phyloP scores from a whole-genome alignment of 2,329 filamentous ascomycete genomes.

The Samsoniella hepiali region DNA sequence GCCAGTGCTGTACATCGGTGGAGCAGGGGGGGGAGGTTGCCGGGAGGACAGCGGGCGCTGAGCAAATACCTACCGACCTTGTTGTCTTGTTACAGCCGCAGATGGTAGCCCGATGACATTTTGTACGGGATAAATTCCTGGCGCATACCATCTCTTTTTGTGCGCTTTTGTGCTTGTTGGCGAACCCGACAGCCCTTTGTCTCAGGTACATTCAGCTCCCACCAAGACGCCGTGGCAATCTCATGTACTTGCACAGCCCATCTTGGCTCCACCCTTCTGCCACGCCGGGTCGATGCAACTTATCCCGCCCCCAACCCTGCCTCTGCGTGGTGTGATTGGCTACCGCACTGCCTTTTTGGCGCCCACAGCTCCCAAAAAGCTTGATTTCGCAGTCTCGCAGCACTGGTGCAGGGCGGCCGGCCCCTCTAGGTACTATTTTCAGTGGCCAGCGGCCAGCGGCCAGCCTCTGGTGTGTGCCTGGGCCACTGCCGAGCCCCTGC shows the following conservation, averaged over 20 bases:
- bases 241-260: conserved; percentile 16
- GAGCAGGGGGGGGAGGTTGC: not conserved
- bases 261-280: conserved; percentile 4
- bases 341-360: not conserved
- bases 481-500: not conserved
- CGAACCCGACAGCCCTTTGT: not conserved
- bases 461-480: not conserved
- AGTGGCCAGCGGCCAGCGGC: not conserved
- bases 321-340: conserved; percentile 3
- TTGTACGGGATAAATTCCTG: too few relatives aligned
- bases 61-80: not conserved
- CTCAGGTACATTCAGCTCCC: not conserved
- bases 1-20: not conserved
- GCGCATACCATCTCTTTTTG: too few relatives aligned
- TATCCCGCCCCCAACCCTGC: not conserved
- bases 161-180: too few relatives aligned
- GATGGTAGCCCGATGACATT: too few relatives aligned
- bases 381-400: not conserved
- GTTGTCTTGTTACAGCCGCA: too few relatives aligned
- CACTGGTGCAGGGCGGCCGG: not conserved
- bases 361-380: not conserved
- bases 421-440: not conserved
- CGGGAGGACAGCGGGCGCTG: not conserved
- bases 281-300: conserved; percentile 10
- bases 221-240: not conserved